Base-by-base conservation (phyloP, 257 asterid genomes). In the Nicotiana tabacum region DNA sequence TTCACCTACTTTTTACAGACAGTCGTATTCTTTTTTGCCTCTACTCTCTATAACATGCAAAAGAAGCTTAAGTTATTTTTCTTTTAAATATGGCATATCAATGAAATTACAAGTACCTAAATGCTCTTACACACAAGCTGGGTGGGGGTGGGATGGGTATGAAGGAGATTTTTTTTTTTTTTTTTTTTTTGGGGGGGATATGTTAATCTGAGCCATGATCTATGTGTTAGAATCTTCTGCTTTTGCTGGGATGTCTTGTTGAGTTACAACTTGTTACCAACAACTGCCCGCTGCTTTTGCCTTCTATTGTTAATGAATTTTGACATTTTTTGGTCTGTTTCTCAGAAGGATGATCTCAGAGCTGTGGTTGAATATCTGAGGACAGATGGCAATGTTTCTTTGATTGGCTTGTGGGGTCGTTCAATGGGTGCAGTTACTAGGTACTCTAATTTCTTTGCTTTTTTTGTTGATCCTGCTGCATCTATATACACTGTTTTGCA, bases 401-500 rank as follows among this genome's bases (percentile, higher is more conserved):
- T 90, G 68, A 93, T 95, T 88, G 98, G 98, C 39, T 87, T 95
- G 64, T 95, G 99, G 99, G 99, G 99, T 84, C 99, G 99, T 77
- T 95, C 99, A 35, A 95, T 95, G 99, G 99, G 99, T 81, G 92
- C 99, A 82, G 99, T 95, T 81, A 93, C 99, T 82, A 88, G 99
- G 99, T 92, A 77, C 74, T 84, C 82, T 37, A 9, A 32, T 77
- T 24, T 83, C 70, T 55, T 86, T 77, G 39, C 56, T 80, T 83
- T 84, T 37, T 53, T 65, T 48, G 77, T 43, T 43, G 57, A 62
- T 43, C 64, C 39, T 80, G 15, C 74, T 80, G 33, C 64, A 51
- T 65, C 80, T 13, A 74, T 74, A 57, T 74, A 6, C 62, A 48
- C 39, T 74, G 8, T 30, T 48, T 74, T 74, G 79, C 79, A 46